Percentiles rank a stretch among this genome's conserved stretches.
phyloP scores from a whole-genome alignment of 2,329 filamentous ascomycete genomes.

The Alternaria tenuissima region DNA sequence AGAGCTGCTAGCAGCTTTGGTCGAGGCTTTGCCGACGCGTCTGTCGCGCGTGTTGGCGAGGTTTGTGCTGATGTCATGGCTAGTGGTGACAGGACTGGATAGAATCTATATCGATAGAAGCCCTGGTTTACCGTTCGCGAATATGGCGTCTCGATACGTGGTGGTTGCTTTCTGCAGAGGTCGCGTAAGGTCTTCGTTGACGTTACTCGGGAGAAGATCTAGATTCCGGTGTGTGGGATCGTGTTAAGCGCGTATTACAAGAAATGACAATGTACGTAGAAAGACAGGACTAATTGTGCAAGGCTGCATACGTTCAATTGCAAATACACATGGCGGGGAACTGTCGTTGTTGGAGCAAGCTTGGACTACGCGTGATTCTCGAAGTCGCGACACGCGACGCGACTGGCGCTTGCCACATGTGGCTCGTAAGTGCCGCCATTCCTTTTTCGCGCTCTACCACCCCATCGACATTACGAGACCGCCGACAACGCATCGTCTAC shows the following conservation, averaged over 20 bases:
- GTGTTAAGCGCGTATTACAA: neutral
- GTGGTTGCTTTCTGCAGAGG: neutral
- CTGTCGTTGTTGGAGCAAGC: conserved; percentile 11
- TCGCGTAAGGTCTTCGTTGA: neutral
- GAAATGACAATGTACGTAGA: conserved; percentile 1
- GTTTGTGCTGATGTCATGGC: neutral
- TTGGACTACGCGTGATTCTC: conserved; percentile 16
- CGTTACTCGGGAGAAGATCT: neutral
- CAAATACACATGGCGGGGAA: conserved; percentile 22
- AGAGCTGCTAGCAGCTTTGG: conserved; percentile 33
- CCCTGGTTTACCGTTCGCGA: neutral
- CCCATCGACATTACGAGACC: neutral
- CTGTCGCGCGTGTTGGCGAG: conserved; percentile 13
- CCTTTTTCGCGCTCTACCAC: neutral
- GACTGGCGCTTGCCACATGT: conserved; percentile 21
- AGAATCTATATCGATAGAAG: neutral
- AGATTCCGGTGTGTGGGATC: neutral
- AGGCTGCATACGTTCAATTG: conserved; percentile 15
- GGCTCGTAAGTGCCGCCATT: conserved; percentile 16
- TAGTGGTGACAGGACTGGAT: neutral
- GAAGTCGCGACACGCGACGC: conserved; percentile 18
- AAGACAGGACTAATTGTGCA: neutral
- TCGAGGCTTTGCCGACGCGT: conserved; percentile 31
- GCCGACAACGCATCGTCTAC: neutral
- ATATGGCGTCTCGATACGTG: neutral